Evolutionary conservation across 306 rosid genomes (phyloP).

Genomic region (Myrica gale): DNA sequence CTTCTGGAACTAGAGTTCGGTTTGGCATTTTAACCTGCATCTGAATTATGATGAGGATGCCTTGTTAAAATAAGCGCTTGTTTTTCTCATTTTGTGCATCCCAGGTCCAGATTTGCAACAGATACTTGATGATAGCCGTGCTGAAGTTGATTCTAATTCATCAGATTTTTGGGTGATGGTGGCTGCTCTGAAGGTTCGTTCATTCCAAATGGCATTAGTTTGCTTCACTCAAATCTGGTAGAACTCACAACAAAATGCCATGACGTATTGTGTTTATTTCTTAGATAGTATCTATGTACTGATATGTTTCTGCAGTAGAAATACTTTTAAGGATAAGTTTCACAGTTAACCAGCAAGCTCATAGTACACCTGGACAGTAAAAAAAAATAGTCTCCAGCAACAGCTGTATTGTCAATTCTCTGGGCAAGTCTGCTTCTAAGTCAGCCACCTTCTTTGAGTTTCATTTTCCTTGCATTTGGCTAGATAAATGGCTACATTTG

Average conservation of each 20-base stretch:
- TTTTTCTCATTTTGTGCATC: slow-evolving; percentile 24
- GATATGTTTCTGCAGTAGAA: not conserved
- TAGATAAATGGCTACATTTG: too few species aligned
- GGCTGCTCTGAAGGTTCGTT: slow-evolving; percentile 87
- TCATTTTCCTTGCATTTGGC: too few species aligned
- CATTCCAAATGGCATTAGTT: slow-evolving; percentile 23
- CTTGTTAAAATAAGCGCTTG: not conserved
- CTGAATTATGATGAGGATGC: not conserved
- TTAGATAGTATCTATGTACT: not conserved
- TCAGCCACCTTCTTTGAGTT: not conserved
- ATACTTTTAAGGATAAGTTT: not conserved
- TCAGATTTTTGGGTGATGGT: slow-evolving; percentile 95
- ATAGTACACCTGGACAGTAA: not conserved
- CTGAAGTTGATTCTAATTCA: slow-evolving; percentile 74
- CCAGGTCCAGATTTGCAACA: slow-evolving; percentile 62
- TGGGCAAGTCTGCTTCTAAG: not conserved
- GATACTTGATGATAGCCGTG: slow-evolving; percentile 62
- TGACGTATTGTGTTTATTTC: not conserved
- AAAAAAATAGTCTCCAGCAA: not conserved
- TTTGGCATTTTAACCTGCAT: not conserved
- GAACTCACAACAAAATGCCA: not conserved
- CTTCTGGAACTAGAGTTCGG: not conserved
- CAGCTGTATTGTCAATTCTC: not conserved
- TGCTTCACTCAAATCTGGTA: slow-evolving; percentile 10
- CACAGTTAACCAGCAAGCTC: not conserved